Conservation (phyloP, 2,329 filamentous ascomycete genomes). For the Fusarium begoniae region DNA sequence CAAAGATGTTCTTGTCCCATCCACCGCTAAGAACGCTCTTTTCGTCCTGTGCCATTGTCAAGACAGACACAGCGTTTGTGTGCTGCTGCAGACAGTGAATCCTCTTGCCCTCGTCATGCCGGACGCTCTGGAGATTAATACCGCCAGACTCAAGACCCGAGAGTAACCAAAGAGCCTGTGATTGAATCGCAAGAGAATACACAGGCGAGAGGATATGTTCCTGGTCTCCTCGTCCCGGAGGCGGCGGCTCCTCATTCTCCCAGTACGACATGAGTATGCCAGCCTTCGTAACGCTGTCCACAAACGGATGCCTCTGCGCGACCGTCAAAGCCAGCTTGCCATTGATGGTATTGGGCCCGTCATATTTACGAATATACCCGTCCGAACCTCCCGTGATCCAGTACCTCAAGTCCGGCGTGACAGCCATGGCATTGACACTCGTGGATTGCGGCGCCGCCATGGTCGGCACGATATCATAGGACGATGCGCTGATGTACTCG, state of each 20-base stretch:
- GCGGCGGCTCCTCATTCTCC: constrained; percentile 88
- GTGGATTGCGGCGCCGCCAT: constrained; percentile 97
- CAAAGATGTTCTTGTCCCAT: constrained; percentile 94
- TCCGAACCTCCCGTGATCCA: constrained; percentile 95
- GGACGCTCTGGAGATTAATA: constrained; percentile 92
- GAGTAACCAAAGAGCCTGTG: constrained; percentile 88
- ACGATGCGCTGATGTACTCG: constrained; percentile 79
- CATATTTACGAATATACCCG: constrained; percentile 96
- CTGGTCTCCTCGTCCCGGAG: constrained; percentile 56
- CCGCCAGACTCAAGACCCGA: constrained; percentile 89
- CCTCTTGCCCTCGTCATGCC: constrained; percentile 92
- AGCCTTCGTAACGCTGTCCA: constrained; percentile 96
- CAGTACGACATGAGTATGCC: constrained; percentile 96
- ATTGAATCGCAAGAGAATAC: constrained; percentile 92
- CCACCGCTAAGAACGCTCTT: constrained; percentile 88
- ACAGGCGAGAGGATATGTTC: constrained; percentile 83
- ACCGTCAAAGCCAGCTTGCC: constrained; percentile 93
- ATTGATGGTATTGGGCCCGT: constrained; percentile 94
- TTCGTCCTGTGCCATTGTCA: constrained; percentile 85
- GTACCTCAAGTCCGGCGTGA: constrained; percentile 93
- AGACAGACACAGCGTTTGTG: constrained; percentile 88
- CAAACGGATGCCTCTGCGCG: constrained; percentile 94
- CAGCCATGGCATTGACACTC: constrained; percentile 90
- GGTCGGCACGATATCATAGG: constrained; percentile 96
- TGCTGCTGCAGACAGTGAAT: constrained; percentile 85